Evolutionary conservation across 2,329 filamentous ascomycete genomes (phyloP), one percentile per base, ranked within the genome.

Genomic region (Diaporthe caulivora): DNA sequence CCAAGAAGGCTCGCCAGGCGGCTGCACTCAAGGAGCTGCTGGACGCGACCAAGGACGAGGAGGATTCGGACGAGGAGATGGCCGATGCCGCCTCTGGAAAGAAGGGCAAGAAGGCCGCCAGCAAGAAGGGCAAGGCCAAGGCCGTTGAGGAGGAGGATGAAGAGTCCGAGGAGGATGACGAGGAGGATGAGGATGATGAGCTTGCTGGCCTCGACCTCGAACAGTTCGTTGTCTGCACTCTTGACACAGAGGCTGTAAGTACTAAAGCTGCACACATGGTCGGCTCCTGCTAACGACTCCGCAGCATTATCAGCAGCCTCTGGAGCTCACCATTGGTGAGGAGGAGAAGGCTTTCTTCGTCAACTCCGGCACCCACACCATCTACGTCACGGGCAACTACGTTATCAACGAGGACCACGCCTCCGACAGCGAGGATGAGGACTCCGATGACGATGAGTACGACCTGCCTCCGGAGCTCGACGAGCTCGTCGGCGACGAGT

Each of bases 381-480:
- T 99, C 80, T 97, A 93, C 86, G 90, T 99, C 75, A 98, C 96
- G 76, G 97, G 97, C 79, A 99, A 99, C 91, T 98, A 98, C 85
- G 90, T 99, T 78, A 90, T 97, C 81, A 87, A 91, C 76, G 88
- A 92, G 74, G 86, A 90, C 60, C 90, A 90, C 62, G 89, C 90
- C 65, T 89, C 90, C 26, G 89, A 90, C 55, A 90, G 91, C 24
- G 89, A 91, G 55, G 91, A 91, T 17, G 90, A 92, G 74, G 90
- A 92, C 74, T 93, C 94, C 74, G 97, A 97, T 81, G 94, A 97
- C 80, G 90, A 92, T 74, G 93, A 95, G 74, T 97, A 97, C 81
- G 94, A 97, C 80, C 88, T 97, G 70, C 93, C 93, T 54, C 93
- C 92, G 34, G 94, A 95, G 78, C 90, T 94, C 82, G 92, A 94